Evolutionary conservation across 495 filamentous ascomycete species (phyloP).

Genomic region (Lasiosphaeria miniovina): DNA sequence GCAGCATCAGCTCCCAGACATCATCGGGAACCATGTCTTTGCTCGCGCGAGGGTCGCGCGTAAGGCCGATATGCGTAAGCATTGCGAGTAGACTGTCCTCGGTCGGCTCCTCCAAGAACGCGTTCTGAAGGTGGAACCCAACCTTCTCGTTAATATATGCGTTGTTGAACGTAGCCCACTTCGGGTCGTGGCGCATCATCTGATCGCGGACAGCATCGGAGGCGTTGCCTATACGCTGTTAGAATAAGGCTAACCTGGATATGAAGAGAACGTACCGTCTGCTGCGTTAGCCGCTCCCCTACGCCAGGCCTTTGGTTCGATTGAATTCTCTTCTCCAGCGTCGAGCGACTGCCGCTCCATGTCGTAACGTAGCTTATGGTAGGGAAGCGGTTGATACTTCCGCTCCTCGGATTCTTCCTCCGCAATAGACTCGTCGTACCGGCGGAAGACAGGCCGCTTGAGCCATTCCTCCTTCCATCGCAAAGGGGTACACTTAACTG

Average conservation of each 20-base stretch:
- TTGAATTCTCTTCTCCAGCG: conserved; percentile 10
- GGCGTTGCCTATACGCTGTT: not conserved
- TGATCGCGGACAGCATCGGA: conserved; percentile 6
- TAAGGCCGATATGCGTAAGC: conserved; percentile 21
- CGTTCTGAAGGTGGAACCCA: conserved; percentile 18
- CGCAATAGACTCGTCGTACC: not conserved
- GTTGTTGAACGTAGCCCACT: conserved; percentile 18
- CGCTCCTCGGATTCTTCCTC: too few relatives aligned
- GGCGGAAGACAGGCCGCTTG: not conserved
- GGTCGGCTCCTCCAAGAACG: conserved; percentile 15
- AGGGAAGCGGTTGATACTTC: not conserved
- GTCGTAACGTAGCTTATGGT: conserved; percentile 12
- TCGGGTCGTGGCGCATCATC: conserved; percentile 24
- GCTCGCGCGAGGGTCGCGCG: conserved; percentile 22
- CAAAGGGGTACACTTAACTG: not conserved
- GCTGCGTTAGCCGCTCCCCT: conserved; percentile 9
- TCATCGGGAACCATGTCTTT: conserved; percentile 24
- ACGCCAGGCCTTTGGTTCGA: conserved; percentile 2
- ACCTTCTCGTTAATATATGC: conserved; percentile 22
- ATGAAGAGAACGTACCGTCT: conserved; percentile 11
- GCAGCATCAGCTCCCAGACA: conserved; percentile 15
- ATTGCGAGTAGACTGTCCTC: conserved; percentile 7
- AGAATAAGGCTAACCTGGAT: too few relatives aligned
- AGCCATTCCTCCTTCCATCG: not conserved
- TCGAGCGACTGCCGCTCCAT: conserved; percentile 21